These are phyloP conservation scores for Cutaneotrichosporon sp. DNA, from an alignment of 1,284 basidiomycete genomes.

Conservation along the genomic window DNA sequence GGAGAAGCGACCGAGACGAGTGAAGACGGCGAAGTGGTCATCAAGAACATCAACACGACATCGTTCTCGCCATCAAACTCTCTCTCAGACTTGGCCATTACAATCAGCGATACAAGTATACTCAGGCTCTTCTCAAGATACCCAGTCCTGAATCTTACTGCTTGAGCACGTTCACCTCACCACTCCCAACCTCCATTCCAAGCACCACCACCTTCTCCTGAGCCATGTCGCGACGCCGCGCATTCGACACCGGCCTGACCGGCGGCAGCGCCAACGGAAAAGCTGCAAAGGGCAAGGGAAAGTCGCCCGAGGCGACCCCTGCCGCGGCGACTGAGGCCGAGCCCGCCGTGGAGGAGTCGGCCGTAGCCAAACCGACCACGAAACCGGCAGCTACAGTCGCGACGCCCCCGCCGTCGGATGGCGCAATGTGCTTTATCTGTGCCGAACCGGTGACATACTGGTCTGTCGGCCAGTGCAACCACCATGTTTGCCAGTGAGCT, in stretches of 20 bases:
- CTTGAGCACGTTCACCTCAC: too few relatives aligned
- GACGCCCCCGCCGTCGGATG: constrained; percentile 36
- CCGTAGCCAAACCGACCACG: not conserved
- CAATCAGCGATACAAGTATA: too few relatives aligned
- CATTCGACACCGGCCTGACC: constrained; percentile 29
- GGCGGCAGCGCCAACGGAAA: constrained; percentile 13
- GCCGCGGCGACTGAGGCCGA: not conserved
- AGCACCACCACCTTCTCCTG: not conserved
- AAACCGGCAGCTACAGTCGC: not conserved
- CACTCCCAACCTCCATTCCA: too few relatives aligned
- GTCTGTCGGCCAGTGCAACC: constrained; percentile 83
- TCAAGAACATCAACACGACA: too few relatives aligned
- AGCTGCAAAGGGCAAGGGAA: constrained; percentile 1
- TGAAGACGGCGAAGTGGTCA: too few relatives aligned
- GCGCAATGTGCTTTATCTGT: constrained; percentile 83
- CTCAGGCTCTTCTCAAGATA: too few relatives aligned
- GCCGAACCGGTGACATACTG: constrained; percentile 90
- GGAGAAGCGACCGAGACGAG: too few relatives aligned
- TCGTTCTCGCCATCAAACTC: too few relatives aligned
- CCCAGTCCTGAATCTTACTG: too few relatives aligned
- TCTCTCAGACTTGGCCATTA: too few relatives aligned
- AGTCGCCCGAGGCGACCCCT: constrained; percentile 2
- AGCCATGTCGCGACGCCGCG: constrained; percentile 33
- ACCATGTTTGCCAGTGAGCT: constrained; percentile 52
- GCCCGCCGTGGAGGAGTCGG: not conserved